Conservation (phyloP, 306 rosid species). For the Sicyos baderoa region DNA sequence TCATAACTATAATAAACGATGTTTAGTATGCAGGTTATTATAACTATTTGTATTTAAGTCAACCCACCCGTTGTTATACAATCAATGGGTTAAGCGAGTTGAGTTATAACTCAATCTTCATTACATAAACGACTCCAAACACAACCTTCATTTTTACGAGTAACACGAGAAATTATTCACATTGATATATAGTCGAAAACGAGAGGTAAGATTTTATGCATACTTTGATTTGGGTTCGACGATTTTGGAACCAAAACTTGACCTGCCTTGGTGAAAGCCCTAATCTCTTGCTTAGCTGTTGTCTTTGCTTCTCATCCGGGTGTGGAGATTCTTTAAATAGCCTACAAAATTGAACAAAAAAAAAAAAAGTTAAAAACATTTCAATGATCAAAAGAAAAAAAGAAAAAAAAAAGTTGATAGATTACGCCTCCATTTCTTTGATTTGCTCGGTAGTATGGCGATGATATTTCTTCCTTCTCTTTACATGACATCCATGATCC, state of each 20-base stretch:
- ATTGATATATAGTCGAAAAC: not conserved
- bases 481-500: constrained; percentile 40
- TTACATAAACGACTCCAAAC: too few species aligned
- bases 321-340: constrained; percentile 94
- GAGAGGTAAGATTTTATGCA: not conserved
- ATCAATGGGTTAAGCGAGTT: too few species aligned
- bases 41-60: too few species aligned
- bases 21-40: too few species aligned
- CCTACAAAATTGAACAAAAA: constrained; percentile 33
- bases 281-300: constrained; percentile 79
- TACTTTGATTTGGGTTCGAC: constrained; percentile 98
- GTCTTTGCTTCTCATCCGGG: constrained; percentile 98
- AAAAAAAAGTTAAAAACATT: not conserved
- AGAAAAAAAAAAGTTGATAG: not conserved
- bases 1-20: too few species aligned
- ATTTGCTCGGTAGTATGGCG: constrained; percentile 85
- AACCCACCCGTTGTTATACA: too few species aligned
- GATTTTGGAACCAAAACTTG: constrained; percentile 98
- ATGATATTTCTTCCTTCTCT: constrained; percentile 89
- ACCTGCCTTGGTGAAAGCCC: constrained; percentile 95
- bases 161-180: too few species aligned
- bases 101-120: too few species aligned
- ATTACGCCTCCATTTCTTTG: constrained; percentile 92
- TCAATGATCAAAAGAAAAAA: not conserved
- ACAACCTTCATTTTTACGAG: too few species aligned